Evolutionary conservation across 1,284 basidiomycete species (phyloP), one percentile per base, ranked within the genome.

Genomic region (Meira nashicola): DNA sequence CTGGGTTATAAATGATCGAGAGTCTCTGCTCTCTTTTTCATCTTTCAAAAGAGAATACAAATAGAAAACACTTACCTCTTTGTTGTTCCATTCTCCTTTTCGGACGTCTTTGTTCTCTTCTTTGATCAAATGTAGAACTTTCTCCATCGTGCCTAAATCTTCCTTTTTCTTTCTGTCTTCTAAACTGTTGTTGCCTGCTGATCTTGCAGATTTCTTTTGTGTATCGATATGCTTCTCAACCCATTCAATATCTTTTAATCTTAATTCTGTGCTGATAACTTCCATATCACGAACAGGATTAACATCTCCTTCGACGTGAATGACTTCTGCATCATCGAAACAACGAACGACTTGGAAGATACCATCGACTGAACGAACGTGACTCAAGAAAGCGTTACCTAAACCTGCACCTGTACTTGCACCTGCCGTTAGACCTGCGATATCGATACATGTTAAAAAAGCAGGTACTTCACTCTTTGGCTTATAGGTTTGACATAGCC

Each of bases 221-320:
- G 62, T 81, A 0, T 97, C 94, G 39, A 96, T 80, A 54, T 86
- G 82, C 82, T 97, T 97, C 81, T 97, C 90, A 12, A 91, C 87
- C 95, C 95, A 99, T 77, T 98, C 95, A 67, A 95, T 95, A 79
- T 99, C 95, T 82, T 99, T 99, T 58, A 98, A 82, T 52, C 93
- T 84, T 55, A 78, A 67, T 62, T 78, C 76, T 38, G 86, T 95
- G 68, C 88, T 88, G 79, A 99, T 98, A 77, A 97, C 96, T 69
- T 91, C 87, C 94, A 98, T 97, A 80, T 99, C 95, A 65, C 95
- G 88, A 55, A 90, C 72, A 19, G 95, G 95, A 81, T 98, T 84
- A 60, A 99, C 92, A 69, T 98, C 95, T 55, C 95, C 95, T 81
- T 98, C 95, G 72, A 98, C 95, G 81, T 99, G 95, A 70, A 91